A percentile compares a stretch with the other conserved stretches of the same genome.
These are phyloP conservation scores for Aulographum hederae DNA, from an alignment of 2,329 filamentous ascomycete genomes.

Conservation along the genomic window DNA sequence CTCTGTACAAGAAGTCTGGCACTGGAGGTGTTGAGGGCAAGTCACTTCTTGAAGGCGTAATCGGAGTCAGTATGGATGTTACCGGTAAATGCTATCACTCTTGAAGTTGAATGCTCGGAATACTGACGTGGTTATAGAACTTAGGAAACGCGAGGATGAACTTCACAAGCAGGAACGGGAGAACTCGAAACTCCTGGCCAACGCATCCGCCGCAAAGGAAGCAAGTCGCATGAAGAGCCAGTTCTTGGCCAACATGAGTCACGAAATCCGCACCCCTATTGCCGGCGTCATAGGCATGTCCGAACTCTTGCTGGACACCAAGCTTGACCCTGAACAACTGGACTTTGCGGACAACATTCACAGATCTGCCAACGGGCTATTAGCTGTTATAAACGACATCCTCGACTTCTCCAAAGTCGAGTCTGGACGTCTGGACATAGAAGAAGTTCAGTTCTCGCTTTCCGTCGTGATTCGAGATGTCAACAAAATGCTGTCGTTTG, in stretches of 20 bases:
- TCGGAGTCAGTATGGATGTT: slow-evolving; percentile 65
- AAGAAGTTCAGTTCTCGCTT: slow-evolving; percentile 64
- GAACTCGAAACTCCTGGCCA: slow-evolving; percentile 52
- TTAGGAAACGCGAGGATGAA: slow-evolving; percentile 45
- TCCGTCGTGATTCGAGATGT: slow-evolving; percentile 60
- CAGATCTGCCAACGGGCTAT: slow-evolving; percentile 58
- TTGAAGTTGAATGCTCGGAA: slow-evolving; percentile 1
- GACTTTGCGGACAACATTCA: slow-evolving; percentile 66
- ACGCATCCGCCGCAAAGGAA: slow-evolving; percentile 63
- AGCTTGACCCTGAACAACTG: slow-evolving; percentile 49
- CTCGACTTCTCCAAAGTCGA: slow-evolving; percentile 80
- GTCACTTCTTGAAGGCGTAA: slow-evolving; percentile 47
- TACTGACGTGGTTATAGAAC: slow-evolving; percentile 20
- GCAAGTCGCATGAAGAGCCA: slow-evolving; percentile 65
- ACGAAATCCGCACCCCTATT: slow-evolving; percentile 63
- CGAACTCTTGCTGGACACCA: slow-evolving; percentile 51
- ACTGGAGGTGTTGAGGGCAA: slow-evolving; percentile 31
- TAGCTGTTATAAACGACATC: slow-evolving; percentile 84
- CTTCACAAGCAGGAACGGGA: slow-evolving; percentile 47
- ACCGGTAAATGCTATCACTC: no score
- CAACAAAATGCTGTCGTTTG: slow-evolving; percentile 74
- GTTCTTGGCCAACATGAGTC: slow-evolving; percentile 68
- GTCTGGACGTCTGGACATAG: slow-evolving; percentile 57
- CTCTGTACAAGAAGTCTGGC: slow-evolving; percentile 39
- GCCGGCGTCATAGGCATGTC: slow-evolving; percentile 68